Evolutionary conservation across 306 rosid genomes (phyloP).

Genomic region (Castanopsis chinensis): DNA sequence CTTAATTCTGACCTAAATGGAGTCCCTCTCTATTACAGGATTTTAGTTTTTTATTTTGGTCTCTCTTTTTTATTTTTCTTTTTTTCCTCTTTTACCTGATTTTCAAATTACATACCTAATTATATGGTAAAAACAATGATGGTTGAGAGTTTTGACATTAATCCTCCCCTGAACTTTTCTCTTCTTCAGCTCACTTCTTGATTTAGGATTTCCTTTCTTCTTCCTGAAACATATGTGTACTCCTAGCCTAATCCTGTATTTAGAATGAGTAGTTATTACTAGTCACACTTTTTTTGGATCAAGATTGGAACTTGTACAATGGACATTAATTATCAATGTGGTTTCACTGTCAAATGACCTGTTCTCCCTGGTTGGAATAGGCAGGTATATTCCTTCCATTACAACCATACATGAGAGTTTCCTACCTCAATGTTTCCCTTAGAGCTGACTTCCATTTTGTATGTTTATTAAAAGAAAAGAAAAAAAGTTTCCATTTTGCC

Average conservation of each 20-base stretch:
- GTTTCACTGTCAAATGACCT: neutral
- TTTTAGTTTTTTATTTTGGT: neutral
- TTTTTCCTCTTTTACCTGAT: neutral
- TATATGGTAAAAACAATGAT: slow-evolving; percentile 3
- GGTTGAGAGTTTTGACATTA: slow-evolving; percentile 7
- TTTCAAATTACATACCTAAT: neutral
- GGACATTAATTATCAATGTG: neutral
- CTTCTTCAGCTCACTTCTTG: slow-evolving; percentile 5
- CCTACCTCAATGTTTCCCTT: neutral
- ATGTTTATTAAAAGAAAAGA: too few species aligned
- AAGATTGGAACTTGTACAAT: slow-evolving; percentile 1
- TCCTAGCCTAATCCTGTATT: slow-evolving; percentile 11
- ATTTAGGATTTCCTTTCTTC: slow-evolving; percentile 1
- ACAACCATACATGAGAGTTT: too few species aligned
- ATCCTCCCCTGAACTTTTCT: slow-evolving; percentile 7
- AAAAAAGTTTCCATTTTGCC: neutral
- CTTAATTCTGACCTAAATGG: slow-evolving; percentile 11
- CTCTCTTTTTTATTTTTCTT: neutral
- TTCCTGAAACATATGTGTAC: slow-evolving; percentile 4
- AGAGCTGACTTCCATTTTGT: neutral
- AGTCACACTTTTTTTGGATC: slow-evolving; percentile 1
- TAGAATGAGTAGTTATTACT: slow-evolving; percentile 11
- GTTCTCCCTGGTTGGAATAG: too few species aligned
- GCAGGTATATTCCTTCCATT: too few species aligned
- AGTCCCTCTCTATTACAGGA: neutral